These are phyloP conservation scores for Podila horticola DNA, from an alignment of 192 early-diverging fungal genomes.

Conservation along the genomic window DNA sequence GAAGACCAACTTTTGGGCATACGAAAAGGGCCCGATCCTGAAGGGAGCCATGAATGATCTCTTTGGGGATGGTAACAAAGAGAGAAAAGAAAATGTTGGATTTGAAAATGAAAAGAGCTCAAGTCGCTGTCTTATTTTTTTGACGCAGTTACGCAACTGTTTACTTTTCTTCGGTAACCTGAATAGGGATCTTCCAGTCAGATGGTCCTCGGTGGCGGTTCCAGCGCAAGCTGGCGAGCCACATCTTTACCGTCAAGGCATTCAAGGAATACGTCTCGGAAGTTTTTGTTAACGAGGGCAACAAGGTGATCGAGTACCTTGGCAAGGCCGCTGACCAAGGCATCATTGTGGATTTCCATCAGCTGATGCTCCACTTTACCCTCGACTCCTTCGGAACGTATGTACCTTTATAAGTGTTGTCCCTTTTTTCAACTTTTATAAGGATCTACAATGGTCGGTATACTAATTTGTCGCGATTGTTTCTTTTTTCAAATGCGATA, in stretches of 20 bases:
- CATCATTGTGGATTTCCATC: slow-evolving; percentile 54
- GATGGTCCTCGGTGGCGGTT: slow-evolving; percentile 26
- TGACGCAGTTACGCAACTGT: no score
- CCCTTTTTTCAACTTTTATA: no score
- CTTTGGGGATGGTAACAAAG: slow-evolving; percentile 11
- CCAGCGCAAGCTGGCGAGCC: slow-evolving; percentile 29
- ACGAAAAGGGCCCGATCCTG: slow-evolving; percentile 15
- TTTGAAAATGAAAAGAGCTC: no score
- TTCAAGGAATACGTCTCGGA: slow-evolving; percentile 34
- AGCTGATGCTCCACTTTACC: slow-evolving; percentile 55
- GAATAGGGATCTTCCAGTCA: slow-evolving; percentile 5
- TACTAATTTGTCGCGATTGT: background rate
- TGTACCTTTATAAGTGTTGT: slow-evolving; percentile 4
- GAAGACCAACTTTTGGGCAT: slow-evolving; percentile 39
- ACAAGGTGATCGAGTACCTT: slow-evolving; percentile 20
- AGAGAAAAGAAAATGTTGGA: no score
- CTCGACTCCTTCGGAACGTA: slow-evolving; percentile 40
- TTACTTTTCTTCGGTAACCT: background rate
- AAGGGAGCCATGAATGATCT: slow-evolving; percentile 1
- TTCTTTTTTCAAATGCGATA: background rate
- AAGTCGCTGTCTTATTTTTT: no score
- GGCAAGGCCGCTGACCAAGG: slow-evolving; percentile 22
- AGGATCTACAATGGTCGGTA: no score
- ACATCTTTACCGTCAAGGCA: slow-evolving; percentile 28
- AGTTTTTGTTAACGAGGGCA: slow-evolving; percentile 17